phyloP scores from a whole-genome alignment of 768 basidiomycete species.

The Boletus rufocinnamomeus region DNA sequence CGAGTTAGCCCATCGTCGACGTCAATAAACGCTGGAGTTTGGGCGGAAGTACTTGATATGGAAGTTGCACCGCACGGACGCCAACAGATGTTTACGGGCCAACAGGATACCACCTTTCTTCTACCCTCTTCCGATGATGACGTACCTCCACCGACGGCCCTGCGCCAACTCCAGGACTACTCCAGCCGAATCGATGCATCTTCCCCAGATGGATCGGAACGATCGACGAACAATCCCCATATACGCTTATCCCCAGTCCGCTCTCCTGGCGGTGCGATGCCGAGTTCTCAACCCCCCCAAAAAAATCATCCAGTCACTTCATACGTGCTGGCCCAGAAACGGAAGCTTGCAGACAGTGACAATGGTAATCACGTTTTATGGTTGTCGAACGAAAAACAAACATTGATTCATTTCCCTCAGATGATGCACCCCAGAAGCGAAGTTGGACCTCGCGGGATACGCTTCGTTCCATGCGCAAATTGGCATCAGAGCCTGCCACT shows the following conservation, averaged over 20 bases:
- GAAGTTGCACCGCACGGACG: neutral
- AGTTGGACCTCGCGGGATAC: constrained; percentile 15
- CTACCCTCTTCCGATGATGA: constrained; percentile 3
- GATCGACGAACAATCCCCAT: constrained; percentile 1
- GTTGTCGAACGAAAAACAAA: neutral
- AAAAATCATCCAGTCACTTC: neutral
- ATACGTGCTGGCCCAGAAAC: constrained; percentile 8
- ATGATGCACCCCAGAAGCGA: constrained; percentile 25
- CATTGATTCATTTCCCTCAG: constrained; percentile 19
- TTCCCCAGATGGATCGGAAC: neutral
- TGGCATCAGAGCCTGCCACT: constrained; percentile 34
- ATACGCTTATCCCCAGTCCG: neutral
- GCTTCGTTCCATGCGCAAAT: constrained; percentile 18
- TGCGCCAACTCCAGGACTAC: constrained; percentile 23
- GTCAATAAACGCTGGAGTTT: neutral
- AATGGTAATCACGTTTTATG: constrained; percentile 9
- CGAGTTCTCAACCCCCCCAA: neutral
- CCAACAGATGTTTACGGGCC: neutral
- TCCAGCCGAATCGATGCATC: constrained; percentile 7
- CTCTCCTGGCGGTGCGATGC: neutral
- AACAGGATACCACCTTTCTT: constrained; percentile 18
- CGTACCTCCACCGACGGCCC: constrained; percentile 4
- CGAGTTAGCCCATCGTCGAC: constrained; percentile 23
- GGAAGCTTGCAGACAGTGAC: constrained; percentile 5
- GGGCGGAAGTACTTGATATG: neutral